A percentile compares a stretch with the other conserved stretches of the same genome.
Evolutionary conservation across 2,329 filamentous ascomycete species (phyloP).

Genomic region (Scedosporium dehoogii): DNA sequence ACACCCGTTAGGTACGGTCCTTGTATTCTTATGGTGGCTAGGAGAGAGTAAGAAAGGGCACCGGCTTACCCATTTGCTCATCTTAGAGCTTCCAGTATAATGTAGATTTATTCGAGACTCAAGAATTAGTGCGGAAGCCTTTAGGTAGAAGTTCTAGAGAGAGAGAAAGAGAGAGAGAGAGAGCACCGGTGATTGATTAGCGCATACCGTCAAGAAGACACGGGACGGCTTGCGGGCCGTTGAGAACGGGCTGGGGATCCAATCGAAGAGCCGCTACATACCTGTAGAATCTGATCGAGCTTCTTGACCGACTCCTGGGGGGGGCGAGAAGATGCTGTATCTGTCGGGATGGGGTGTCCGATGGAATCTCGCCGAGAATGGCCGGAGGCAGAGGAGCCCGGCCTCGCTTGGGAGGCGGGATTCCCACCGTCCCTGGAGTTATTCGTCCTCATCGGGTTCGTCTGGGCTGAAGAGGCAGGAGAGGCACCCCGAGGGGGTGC

Average conservation of each 20-base stretch:
- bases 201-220: background rate
- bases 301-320: slow-evolving; percentile 63
- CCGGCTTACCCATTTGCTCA: slow-evolving; percentile 75
- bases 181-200: slow-evolving; percentile 3
- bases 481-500: slow-evolving; percentile 63
- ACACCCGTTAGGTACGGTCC: background rate
- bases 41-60: background rate
- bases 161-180: slow-evolving; percentile 5
- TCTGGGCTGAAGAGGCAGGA: slow-evolving; percentile 60
- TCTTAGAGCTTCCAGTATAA: slow-evolving; percentile 44
- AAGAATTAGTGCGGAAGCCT: slow-evolving; percentile 74
- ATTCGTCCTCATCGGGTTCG: slow-evolving; percentile 63
- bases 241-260: background rate
- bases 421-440: slow-evolving; percentile 55
- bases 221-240: background rate
- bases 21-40: background rate
- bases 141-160: slow-evolving; percentile 79
- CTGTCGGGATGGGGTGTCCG: slow-evolving; percentile 39
- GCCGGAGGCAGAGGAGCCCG: slow-evolving; percentile 30
- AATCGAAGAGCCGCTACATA: slow-evolving; percentile 23
- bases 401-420: slow-evolving; percentile 28
- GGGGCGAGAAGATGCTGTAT: slow-evolving; percentile 33
- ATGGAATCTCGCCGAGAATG: slow-evolving; percentile 23
- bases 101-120: slow-evolving; percentile 68
- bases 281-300: slow-evolving; percentile 89